phyloP scores from a whole-genome alignment of 768 basidiomycete genomes.

The Tremella fuciformis region DNA sequence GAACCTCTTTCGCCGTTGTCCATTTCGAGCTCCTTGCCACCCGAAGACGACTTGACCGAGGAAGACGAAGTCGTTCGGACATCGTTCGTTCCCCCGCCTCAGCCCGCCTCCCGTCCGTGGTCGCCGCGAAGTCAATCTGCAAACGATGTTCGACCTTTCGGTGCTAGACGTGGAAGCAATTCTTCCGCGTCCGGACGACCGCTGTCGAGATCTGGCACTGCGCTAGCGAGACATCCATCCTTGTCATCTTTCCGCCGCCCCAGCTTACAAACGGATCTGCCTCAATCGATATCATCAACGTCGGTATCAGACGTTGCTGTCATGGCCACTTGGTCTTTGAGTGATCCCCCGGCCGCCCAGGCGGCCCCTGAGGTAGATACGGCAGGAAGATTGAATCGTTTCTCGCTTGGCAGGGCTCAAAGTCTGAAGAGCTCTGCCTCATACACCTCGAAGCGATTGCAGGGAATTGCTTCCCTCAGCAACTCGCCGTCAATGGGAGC shows the following conservation, averaged over 20 bases:
- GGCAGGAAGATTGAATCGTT: background rate
- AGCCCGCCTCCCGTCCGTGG: background rate
- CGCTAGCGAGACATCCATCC: background rate
- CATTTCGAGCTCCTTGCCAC: slow-evolving; percentile 2
- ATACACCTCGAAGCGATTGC: background rate
- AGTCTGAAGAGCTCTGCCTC: background rate
- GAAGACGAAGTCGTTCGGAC: background rate
- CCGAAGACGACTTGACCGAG: background rate
- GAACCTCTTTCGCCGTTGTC: slow-evolving; percentile 13
- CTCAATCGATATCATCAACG: slow-evolving; percentile 2
- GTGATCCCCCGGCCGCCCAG: no score
- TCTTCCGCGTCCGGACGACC: background rate
- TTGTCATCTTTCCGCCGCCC: background rate
- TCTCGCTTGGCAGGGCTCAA: background rate
- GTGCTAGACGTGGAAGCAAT: background rate
- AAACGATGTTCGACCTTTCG: background rate
- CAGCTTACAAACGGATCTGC: background rate
- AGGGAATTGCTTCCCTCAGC: no score
- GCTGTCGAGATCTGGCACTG: background rate
- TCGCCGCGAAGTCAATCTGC: slow-evolving; percentile 1
- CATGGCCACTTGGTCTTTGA: slow-evolving; percentile 24
- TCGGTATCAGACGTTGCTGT: slow-evolving; percentile 24
- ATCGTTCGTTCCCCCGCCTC: slow-evolving; percentile 1
- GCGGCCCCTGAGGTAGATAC: background rate
- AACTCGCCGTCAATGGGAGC: no score